phyloP scores from a whole-genome alignment of 257 asterid species.

The Primulina tabacum region DNA sequence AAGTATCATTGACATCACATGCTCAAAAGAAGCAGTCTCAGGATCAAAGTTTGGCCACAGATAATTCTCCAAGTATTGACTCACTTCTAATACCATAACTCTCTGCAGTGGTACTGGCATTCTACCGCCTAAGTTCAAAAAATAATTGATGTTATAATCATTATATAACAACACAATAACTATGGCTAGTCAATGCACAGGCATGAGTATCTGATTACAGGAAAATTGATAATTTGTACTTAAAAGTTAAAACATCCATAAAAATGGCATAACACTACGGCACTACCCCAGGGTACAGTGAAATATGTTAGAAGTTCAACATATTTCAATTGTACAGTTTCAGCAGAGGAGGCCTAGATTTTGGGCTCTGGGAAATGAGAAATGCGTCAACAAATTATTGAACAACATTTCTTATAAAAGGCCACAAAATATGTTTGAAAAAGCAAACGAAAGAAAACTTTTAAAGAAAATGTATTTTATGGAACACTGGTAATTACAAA shows the following conservation, averaged over 20 bases:
- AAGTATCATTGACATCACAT: conserved; percentile 94
- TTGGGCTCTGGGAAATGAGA: no score
- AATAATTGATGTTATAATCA: conserved; percentile 22
- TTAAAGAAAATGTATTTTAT: no score
- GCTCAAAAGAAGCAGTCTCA: conserved; percentile 89
- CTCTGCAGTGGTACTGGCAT: conserved; percentile 94
- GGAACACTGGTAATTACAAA: no score
- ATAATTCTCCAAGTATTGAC: conserved; percentile 95
- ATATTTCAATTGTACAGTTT: no score
- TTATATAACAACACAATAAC: conserved; percentile 8
- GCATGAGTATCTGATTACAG: conserved; percentile 5
- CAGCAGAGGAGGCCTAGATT: background rate
- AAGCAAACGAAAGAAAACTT: no score
- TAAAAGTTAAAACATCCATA: background rate
- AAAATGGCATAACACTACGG: background rate
- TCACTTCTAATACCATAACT: conserved; percentile 96
- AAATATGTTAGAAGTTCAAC: no score
- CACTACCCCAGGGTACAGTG: background rate
- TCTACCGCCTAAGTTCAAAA: conserved; percentile 60
- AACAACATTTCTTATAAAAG: no score
- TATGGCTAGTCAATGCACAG: conserved; percentile 13
- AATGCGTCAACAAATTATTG: no score
- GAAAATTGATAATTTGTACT: background rate
- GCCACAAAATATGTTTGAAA: no score
- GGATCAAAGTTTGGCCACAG: conserved; percentile 92